phyloP scores from a whole-genome alignment of 441 rosid species.

The Gossypium laxum region DNA sequence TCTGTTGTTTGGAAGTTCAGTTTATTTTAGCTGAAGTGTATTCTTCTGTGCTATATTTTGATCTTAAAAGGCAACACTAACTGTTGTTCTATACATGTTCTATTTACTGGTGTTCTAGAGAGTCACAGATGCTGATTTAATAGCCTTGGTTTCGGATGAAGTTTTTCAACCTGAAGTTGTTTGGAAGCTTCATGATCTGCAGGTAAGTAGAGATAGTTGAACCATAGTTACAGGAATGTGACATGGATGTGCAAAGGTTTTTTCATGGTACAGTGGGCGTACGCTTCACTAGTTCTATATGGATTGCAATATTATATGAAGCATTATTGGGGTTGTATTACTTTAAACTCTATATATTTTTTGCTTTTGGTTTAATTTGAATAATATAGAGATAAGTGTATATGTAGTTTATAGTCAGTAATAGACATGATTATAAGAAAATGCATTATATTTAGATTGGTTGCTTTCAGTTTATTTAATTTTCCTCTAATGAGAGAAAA shows the following conservation, averaged over 20 bases:
- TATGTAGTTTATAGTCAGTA: neutral
- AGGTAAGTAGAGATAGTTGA: constrained; percentile 34
- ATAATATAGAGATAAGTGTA: neutral
- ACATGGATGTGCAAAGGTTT: neutral
- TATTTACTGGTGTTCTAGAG: constrained; percentile 38
- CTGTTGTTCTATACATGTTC: constrained; percentile 12
- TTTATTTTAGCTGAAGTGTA: neutral
- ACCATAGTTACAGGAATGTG: neutral
- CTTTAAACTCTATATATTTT: neutral
- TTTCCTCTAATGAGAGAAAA: neutral
- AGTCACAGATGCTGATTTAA: constrained; percentile 77
- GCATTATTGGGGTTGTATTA: neutral
- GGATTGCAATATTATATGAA: neutral
- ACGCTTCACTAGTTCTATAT: neutral
- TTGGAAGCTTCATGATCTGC: constrained; percentile 75
- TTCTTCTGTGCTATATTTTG: constrained; percentile 3
- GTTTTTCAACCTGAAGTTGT: constrained; percentile 78
- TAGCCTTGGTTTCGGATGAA: constrained; percentile 88
- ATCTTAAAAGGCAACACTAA: neutral
- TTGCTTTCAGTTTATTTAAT: neutral
- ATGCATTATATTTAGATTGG: neutral
- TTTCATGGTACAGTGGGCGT: neutral
- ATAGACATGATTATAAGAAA: neutral
- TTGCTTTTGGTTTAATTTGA: neutral
- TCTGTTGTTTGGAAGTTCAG: neutral